Conservation (phyloP, 75 land plant genomes). For the Cryptomeria japonica region DNA sequence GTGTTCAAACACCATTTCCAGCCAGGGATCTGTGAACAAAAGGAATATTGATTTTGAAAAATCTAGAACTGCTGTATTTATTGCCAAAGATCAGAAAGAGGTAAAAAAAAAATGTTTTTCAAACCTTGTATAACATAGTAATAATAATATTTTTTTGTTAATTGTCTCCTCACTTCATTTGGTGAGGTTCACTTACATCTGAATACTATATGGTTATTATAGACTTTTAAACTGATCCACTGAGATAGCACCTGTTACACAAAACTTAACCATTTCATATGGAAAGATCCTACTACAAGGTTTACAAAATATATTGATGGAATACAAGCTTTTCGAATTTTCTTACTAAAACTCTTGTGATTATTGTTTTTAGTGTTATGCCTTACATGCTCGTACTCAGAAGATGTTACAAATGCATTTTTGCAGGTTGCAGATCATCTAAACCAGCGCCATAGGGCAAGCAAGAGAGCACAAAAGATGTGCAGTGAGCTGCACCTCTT, state of each 20-base stretch:
- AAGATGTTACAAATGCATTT: background rate
- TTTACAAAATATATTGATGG: background rate
- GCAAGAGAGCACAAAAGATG: conserved; percentile 28
- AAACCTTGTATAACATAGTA: background rate
- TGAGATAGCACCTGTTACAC: background rate
- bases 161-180: background rate
- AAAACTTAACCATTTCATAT: background rate
- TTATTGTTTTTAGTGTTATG: background rate
- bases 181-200: background rate
- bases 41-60: background rate
- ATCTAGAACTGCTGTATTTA: conserved; percentile 3
- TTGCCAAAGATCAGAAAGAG: conserved; percentile 10
- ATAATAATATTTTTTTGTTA: background rate
- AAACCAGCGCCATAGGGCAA: conserved; percentile 22
- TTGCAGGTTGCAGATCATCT: conserved; percentile 27
- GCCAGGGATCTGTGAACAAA: background rate
- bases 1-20: background rate
- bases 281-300: background rate
- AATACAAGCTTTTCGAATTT: background rate
- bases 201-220: background rate
- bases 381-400: background rate
- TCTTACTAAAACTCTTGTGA: background rate
- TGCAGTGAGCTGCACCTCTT: conserved; percentile 24
- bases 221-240: background rate
- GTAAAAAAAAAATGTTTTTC: background rate